Conservation (phyloP, 2,329 filamentous ascomycete species). For the Alternaria incomplexa region DNA sequence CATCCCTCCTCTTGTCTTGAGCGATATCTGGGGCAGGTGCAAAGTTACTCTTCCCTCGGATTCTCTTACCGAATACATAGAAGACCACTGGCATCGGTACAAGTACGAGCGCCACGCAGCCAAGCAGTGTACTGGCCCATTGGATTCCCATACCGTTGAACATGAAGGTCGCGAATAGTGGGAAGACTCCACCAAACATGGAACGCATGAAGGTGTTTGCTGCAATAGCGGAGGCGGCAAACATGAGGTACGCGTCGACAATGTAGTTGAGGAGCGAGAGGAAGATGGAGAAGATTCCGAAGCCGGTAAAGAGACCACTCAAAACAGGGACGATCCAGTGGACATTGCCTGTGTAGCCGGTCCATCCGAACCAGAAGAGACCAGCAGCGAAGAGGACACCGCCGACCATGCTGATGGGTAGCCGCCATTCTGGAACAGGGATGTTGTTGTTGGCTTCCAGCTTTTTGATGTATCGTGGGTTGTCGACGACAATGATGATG, state of each 20-base stretch:
- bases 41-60: conserved; percentile 52
- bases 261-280: conserved; percentile 65
- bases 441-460: conserved; percentile 56
- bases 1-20: conserved; percentile 43
- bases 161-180: conserved; percentile 63
- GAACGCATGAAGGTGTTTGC: conserved; percentile 62
- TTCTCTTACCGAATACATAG: conserved; percentile 53
- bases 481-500: conserved; percentile 64
- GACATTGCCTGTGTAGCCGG: conserved; percentile 51
- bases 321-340: conserved; percentile 51
- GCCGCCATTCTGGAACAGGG: conserved; percentile 64
- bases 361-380: conserved; percentile 51
- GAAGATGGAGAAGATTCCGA: conserved; percentile 65
- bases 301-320: conserved; percentile 61
- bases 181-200: conserved; percentile 59
- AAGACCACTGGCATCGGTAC: conserved; percentile 55
- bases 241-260: conserved; percentile 65
- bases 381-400: conserved; percentile 52
- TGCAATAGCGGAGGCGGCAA: conserved; percentile 61
- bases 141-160: conserved; percentile 60
- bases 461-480: conserved; percentile 67
- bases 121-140: conserved; percentile 55
- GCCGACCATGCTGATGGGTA: conserved; percentile 61
- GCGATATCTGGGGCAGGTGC: conserved; percentile 51
- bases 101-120: conserved; percentile 50